These are phyloP conservation scores for Apocynum venetum DNA, from an alignment of 257 asterid genomes.

Conservation along the genomic window DNA sequence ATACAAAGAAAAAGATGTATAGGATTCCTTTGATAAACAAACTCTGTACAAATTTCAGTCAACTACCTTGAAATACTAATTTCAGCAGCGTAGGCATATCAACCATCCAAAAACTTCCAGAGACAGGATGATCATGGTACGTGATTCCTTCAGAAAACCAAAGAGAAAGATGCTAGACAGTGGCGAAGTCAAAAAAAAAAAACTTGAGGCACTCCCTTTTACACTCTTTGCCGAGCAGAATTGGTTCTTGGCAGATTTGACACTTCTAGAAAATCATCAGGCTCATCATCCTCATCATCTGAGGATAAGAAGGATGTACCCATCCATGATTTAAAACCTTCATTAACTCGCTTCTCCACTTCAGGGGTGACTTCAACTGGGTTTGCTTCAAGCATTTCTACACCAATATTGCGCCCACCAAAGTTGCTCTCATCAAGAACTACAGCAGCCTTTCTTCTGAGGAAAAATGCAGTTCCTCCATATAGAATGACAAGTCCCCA, in stretches of 20 bases:
- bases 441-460: slow-evolving; percentile 59
- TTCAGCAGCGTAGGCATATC: neutral
- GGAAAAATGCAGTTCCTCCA: slow-evolving; percentile 72
- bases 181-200: neutral
- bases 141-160: neutral
- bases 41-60: slow-evolving; percentile 14
- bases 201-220: slow-evolving; percentile 13
- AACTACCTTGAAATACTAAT: slow-evolving; percentile 1
- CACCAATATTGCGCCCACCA: slow-evolving; percentile 53
- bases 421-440: slow-evolving; percentile 61
- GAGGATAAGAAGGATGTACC: slow-evolving; percentile 88
- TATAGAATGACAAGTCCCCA: slow-evolving; percentile 83
- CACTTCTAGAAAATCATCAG: slow-evolving; percentile 63
- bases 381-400: slow-evolving; percentile 88
- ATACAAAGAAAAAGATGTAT: neutral
- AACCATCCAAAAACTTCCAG: neutral
- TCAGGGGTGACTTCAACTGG: slow-evolving; percentile 74
- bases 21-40: neutral
- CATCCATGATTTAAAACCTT: slow-evolving; percentile 96
- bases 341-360: slow-evolving; percentile 70
- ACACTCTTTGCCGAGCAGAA: slow-evolving; percentile 59
- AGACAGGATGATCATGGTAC: neutral
- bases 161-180: neutral
- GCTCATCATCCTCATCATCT: slow-evolving; percentile 75
- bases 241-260: slow-evolving; percentile 31